Evolutionary conservation across 768 basidiomycete genomes (phyloP).

Genomic region (Cyathus striatus): DNA sequence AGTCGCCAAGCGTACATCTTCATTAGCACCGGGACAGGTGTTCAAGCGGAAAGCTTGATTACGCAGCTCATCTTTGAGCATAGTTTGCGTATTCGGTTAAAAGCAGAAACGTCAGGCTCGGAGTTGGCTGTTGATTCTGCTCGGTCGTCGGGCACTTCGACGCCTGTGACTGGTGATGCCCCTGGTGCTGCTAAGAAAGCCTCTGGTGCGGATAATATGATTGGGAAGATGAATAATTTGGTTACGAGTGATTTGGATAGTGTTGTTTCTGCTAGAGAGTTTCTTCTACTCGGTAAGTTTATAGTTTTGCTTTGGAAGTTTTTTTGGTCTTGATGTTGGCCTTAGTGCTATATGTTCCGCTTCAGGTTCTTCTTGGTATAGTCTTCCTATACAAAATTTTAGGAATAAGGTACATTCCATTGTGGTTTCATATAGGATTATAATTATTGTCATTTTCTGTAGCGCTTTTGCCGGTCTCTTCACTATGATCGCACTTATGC

Average conservation of each 20-base stretch:
- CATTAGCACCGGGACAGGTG: slow-evolving; percentile 35
- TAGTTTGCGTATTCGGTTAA: slow-evolving; percentile 57
- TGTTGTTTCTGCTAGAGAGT: slow-evolving; percentile 30
- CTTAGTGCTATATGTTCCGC: slow-evolving; percentile 15
- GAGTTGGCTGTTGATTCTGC: not conserved
- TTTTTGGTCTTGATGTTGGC: not conserved
- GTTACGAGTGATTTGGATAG: slow-evolving; percentile 56
- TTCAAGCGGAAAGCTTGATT: slow-evolving; percentile 34
- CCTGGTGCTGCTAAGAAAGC: too few species aligned
- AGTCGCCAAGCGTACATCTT: slow-evolving; percentile 51
- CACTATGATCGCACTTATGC: slow-evolving; percentile 47
- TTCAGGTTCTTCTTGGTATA: slow-evolving; percentile 26
- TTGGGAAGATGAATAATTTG: slow-evolving; percentile 76
- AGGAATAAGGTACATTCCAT: slow-evolving; percentile 30
- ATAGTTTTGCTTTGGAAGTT: not conserved
- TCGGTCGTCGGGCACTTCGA: too few species aligned
- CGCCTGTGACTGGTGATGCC: too few species aligned
- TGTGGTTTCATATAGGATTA: not conserved
- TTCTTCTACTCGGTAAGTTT: slow-evolving; percentile 20
- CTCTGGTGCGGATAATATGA: slow-evolving; percentile 52
- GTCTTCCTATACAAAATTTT: slow-evolving; percentile 35
- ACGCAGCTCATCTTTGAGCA: slow-evolving; percentile 40
- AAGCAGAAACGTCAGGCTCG: slow-evolving; percentile 26
- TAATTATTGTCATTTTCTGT: not conserved
- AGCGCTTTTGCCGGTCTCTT: slow-evolving; percentile 53